A percentile compares a stretch with the other conserved stretches of the same genome.
These are phyloP conservation scores for Candida peoriensis DNA, from an alignment of 805 yeast species.

Conservation along the genomic window DNA sequence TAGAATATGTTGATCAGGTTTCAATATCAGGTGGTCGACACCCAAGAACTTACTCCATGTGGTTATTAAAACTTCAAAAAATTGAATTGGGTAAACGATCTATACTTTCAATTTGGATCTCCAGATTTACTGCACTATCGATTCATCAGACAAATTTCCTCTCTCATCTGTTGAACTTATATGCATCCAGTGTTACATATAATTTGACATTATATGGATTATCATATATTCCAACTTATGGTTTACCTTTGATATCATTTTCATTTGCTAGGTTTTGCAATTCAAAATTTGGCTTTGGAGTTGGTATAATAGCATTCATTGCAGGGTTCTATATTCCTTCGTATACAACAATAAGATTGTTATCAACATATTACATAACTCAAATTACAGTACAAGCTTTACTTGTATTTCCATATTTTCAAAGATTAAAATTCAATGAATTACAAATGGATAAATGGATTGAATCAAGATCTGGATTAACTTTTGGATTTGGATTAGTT, in stretches of 20 bases:
- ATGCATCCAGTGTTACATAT: not conserved
- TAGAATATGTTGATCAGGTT: slow-evolving; percentile 9
- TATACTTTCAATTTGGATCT: not conserved
- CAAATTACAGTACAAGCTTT: slow-evolving; percentile 8
- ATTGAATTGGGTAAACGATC: slow-evolving; percentile 1
- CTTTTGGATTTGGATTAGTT: slow-evolving; percentile 14
- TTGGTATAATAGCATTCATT: slow-evolving; percentile 7
- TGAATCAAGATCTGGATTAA: slow-evolving; percentile 16
- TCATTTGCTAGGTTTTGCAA: slow-evolving; percentile 8
- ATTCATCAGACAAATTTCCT: slow-evolving; percentile 3
- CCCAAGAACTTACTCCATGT: slow-evolving; percentile 1
- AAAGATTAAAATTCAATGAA: slow-evolving; percentile 10
- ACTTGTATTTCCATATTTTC: slow-evolving; percentile 14
- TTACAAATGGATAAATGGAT: slow-evolving; percentile 15
- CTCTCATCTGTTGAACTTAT: slow-evolving; percentile 1
- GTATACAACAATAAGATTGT: slow-evolving; percentile 1
- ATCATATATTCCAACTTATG: slow-evolving; percentile 1
- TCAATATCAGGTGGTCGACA: slow-evolving; percentile 1
- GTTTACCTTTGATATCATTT: slow-evolving; percentile 1
- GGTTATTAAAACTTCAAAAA: slow-evolving; percentile 1
- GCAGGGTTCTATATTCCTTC: slow-evolving; percentile 9
- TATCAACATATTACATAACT: slow-evolving; percentile 6
- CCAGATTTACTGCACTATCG: not conserved
- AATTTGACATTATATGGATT: slow-evolving; percentile 2
- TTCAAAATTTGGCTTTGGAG: slow-evolving; percentile 9